phyloP scores from a whole-genome alignment of 2,329 filamentous ascomycete species.

The Sporothrix pseudoabietina region DNA sequence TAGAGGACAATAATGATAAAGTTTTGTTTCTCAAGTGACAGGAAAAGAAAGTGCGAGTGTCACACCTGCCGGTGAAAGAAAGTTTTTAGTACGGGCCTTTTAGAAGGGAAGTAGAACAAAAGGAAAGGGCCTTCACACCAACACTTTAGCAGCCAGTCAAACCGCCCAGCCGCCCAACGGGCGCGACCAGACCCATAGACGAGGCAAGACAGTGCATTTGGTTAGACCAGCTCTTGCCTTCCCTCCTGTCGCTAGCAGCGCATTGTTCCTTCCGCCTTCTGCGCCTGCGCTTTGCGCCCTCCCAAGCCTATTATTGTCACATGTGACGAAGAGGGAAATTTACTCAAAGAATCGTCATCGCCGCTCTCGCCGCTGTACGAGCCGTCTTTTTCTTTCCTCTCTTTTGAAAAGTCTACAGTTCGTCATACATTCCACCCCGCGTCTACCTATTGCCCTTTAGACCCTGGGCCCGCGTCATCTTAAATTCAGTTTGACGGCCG shows the following conservation, averaged over 20 bases:
- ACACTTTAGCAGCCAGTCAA: constrained; percentile 3
- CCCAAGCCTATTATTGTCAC: constrained; percentile 28
- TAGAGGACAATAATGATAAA: not conserved
- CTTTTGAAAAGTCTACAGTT: not conserved
- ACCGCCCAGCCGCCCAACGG: constrained; percentile 1
- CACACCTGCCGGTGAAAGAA: not conserved
- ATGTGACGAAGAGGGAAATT: constrained; percentile 28
- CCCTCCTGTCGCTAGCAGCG: not conserved
- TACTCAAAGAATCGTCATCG: constrained; percentile 29
- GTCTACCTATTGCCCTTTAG: not conserved
- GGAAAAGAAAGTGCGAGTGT: not conserved
- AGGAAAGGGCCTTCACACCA: constrained; percentile 1
- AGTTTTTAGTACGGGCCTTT: not conserved
- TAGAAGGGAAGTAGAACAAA: constrained; percentile 3
- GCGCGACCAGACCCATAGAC: not conserved
- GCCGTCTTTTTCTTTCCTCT: not conserved
- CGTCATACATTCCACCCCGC: not conserved
- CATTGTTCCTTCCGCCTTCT: constrained; percentile 8
- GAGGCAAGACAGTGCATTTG: constrained; percentile 10
- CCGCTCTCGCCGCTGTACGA: not conserved
- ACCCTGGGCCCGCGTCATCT: not conserved
- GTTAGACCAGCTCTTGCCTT: constrained; percentile 8
- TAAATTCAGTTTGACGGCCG: not conserved
- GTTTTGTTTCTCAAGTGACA: not conserved
- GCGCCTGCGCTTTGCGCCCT: not conserved